Evolutionary conservation across 148 eudicot species (phyloP), one percentile per base, ranked within the genome.

Genomic region (Fagopyrum tataricum): DNA sequence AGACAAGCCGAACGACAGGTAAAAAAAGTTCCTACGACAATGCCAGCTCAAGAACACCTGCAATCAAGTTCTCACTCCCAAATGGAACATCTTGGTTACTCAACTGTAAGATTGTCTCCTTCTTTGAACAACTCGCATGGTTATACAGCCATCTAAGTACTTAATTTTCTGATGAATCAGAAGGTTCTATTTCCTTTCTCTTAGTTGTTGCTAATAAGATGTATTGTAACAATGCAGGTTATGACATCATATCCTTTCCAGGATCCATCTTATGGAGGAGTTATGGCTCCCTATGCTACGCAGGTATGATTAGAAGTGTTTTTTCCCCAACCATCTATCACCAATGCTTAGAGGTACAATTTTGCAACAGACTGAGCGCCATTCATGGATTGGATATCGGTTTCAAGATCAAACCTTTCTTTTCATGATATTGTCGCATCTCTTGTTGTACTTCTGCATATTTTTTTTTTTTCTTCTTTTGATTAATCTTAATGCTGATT

Each of bases 51-150:
- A 24, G 83, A 76, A 68, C 81, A 76, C 52, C 71, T 75, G 24
- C 84, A 79, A 37, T 79, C 84, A n/a, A 81, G 61, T 72, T 39
- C 69, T 39, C 69, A 64, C 18, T 69, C 91, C 74, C 86, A 80
- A 75, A 87, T 83, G 87, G 97, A 86, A 74, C 82, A 82, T 52
- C 83, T 81, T 80, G 90, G 91, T 64, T 88, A 84, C 84, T 87
- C 93, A 6, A 74, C 84, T 78, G 97, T 89, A 89, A 84, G 90
- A 31, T 67, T 78, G 20, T 47, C 69, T 46, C 24, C 51, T 8
- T 74, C 13, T 39, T 7, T 77, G 26, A 61, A 61, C 40, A 23
- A 61, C 17, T 24, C 15, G 1, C 67, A 24, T 61, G 26, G n/a
- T 5, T 62, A 15, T 26, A n/a, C 21, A 52, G 23, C 13, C 18